A percentile compares a stretch with the other conserved stretches of the same genome.
phyloP scores from a whole-genome alignment of 805 yeast species.

The Jamesozyma lodderae region DNA sequence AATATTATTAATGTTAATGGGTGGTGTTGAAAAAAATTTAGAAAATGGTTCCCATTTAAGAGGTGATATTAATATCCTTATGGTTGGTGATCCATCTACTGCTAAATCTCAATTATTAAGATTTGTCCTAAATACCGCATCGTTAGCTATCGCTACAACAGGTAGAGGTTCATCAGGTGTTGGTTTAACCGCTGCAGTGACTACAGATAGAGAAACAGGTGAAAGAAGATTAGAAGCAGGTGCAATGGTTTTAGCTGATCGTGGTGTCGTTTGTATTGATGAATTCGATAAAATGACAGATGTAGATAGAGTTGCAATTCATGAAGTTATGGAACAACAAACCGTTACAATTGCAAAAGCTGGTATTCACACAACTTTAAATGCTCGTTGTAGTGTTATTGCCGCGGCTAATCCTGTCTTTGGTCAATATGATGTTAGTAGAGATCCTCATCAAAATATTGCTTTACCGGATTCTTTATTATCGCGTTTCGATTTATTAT shows the following conservation, averaged over 20 bases:
- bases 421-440: conserved; percentile 93
- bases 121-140: conserved; percentile 89
- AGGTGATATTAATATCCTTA: conserved; percentile 90
- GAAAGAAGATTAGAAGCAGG: conserved; percentile 96
- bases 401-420: conserved; percentile 98
- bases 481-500: conserved; percentile 92
- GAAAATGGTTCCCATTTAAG: conserved; percentile 94
- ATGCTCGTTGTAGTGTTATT: conserved; percentile 92
- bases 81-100: conserved; percentile 99
- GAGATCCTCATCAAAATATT: conserved; percentile 92
- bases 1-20: conserved; percentile 78
- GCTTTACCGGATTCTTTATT: conserved; percentile 93
- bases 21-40: conserved; percentile 90
- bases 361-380: conserved; percentile 91
- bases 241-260: conserved; percentile 97
- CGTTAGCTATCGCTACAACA: conserved; percentile 93
- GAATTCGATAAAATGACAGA: conserved; percentile 98
- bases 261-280: conserved; percentile 96
- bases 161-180: conserved; percentile 99
- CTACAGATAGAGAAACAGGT: conserved; percentile 93
- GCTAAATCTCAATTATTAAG: conserved; percentile 94
- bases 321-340: conserved; percentile 99
- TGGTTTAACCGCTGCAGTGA: conserved; percentile 98
- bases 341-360: conserved; percentile 97
- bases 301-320: conserved; percentile 93